Percentiles rank a stretch among this genome's conserved stretches.
phyloP scores from a whole-genome alignment of 805 yeast species.

The Metschnikowia aberdeeniae region DNA sequence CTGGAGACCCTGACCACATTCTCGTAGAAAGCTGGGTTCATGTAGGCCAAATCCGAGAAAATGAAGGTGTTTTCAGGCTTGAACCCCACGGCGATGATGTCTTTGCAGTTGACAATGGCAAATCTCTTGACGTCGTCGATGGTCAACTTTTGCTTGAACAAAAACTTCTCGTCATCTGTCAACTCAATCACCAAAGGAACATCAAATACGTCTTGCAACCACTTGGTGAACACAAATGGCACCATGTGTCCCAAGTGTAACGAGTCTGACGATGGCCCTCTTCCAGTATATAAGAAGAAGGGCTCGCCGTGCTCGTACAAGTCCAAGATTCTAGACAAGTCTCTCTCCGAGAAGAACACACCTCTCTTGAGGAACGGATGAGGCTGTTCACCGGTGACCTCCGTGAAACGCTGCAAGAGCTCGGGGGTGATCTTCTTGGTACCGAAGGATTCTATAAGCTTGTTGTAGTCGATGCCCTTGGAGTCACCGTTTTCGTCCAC shows the following conservation, averaged over 20 bases:
- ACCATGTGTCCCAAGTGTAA: constrained; percentile 97
- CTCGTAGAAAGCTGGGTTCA: constrained; percentile 93
- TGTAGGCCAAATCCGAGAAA: constrained; percentile 86
- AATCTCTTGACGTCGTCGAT: constrained; percentile 82
- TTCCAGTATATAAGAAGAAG: constrained; percentile 92
- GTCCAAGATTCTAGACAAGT: constrained; percentile 71
- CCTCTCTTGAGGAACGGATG: constrained; percentile 90
- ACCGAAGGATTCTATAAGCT: constrained; percentile 83
- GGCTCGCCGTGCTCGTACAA: constrained; percentile 92
- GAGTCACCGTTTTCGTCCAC: constrained; percentile 83
- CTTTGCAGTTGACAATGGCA: constrained; percentile 82
- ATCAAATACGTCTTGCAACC: constrained; percentile 97
- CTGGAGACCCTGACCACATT: constrained; percentile 89
- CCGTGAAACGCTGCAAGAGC: constrained; percentile 68
- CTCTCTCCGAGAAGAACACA: constrained; percentile 88
- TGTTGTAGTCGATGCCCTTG: constrained; percentile 90
- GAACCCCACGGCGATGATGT: constrained; percentile 91
- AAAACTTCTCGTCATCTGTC: constrained; percentile 95
- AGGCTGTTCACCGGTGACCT: constrained; percentile 85
- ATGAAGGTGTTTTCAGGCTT: constrained; percentile 92
- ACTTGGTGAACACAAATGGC: constrained; percentile 92
- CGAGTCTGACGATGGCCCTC: constrained; percentile 93
- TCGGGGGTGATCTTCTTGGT: constrained; percentile 68
- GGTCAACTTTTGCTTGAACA: constrained; percentile 86
- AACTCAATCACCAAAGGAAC: constrained; percentile 90